Base-by-base conservation (phyloP, 2,329 filamentous ascomycete species). In the Westerdykella aurantiaca region DNA sequence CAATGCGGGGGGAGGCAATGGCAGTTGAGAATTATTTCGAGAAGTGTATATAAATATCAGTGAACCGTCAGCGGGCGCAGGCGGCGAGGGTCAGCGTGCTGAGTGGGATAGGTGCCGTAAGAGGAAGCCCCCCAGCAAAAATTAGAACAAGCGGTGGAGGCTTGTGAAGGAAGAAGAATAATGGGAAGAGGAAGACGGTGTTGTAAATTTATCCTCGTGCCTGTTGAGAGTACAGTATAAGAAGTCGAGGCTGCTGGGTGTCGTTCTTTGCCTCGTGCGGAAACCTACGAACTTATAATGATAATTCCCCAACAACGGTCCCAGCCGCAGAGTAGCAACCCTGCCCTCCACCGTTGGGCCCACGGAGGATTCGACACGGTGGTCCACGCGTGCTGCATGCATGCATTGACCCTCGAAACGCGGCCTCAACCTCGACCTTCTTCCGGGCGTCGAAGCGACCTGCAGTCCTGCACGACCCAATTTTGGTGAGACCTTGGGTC, bases 261-360 rank as follows among this genome's bases (percentile, higher is more conserved):
- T 14, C 31, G 21, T 12, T 38, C 18, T 38, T 17, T 35, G 16
- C n/a, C 17, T 14, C 38, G 49, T 44, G 25, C 25, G 57, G 54
- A 51, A 50, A 46, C 44, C 52, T 47, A 51, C 48, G 48, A 47
- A 51, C 56, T 61, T 60, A 64, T 64, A 64, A 52, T 21, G 40
- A 40, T 51, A 50, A 52, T 46, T 38, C 40, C 43, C 38, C 31
- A 31, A 31, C 22, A 34, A 42, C 41, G 42, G 46, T 37, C 33
- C 25, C 39, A 34, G 25, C 22, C 41, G 14, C 13, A 33, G 31
- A n/a, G n/a, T 11, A n/a, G n/a, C 6, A 41, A 39, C 46, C 46
- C 39, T 42, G 47, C 44, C 34, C 43, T 33, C 31, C 46, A 49
- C 51, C 53, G 60, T 61, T 61, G 48, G 45, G 55, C 56, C 41